Evolutionary conservation across 345 rosid genomes (phyloP).

Genomic region (Boechera stricta): DNA sequence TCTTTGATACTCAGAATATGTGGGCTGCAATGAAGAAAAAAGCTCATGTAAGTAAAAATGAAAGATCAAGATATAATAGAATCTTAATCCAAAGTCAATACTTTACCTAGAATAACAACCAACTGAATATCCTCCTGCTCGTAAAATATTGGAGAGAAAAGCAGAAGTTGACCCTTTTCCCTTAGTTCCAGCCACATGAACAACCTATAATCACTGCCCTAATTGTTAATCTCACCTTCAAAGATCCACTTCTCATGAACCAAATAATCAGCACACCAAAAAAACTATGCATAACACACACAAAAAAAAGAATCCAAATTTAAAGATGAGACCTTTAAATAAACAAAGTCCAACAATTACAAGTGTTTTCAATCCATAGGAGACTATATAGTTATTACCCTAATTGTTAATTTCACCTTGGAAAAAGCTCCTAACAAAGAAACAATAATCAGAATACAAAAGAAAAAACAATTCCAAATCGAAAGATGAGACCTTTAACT

Average conservation of each 20-base stretch:
- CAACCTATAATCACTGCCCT: slow-evolving; percentile 48
- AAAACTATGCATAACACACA: neutral
- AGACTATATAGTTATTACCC: too few species aligned
- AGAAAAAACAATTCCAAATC: neutral
- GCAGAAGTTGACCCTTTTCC: slow-evolving; percentile 97
- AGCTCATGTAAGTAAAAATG: neutral
- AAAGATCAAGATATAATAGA: neutral
- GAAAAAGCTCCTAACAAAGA: too few species aligned
- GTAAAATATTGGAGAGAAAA: slow-evolving; percentile 73
- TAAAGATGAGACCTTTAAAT: neutral
- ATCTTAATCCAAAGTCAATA: neutral
- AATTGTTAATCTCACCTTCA: slow-evolving; percentile 8
- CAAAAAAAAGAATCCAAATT: neutral
- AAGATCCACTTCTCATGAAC: neutral
- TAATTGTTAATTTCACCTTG: too few species aligned
- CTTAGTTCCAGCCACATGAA: slow-evolving; percentile 95
- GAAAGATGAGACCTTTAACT: slow-evolving; percentile 7
- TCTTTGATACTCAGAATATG: slow-evolving; percentile 82
- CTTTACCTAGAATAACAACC: slow-evolving; percentile 86
- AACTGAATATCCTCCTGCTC: slow-evolving; percentile 73
- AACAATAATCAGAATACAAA: neutral
- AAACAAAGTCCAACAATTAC: neutral
- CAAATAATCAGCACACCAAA: too few species aligned
- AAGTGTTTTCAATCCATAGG: neutral
- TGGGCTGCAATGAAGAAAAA: slow-evolving; percentile 58